Percentiles rank a stretch among this genome's conserved stretches.
phyloP scores from a whole-genome alignment of 352 stramenopile species.

The Globisporangium nodosum region DNA sequence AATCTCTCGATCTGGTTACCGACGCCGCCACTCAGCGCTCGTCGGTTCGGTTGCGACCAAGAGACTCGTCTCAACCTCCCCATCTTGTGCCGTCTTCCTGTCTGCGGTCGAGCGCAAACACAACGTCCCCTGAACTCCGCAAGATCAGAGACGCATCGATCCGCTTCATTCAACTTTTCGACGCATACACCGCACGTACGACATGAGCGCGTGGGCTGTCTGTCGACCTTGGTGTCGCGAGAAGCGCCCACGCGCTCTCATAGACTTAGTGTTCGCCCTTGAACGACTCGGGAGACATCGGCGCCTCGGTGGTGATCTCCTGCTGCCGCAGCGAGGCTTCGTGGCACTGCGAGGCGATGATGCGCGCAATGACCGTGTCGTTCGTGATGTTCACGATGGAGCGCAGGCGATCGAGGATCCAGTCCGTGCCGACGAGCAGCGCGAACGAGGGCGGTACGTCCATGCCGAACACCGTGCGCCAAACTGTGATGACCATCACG shows the following conservation, averaged over 20 bases:
- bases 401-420: constrained; percentile 63
- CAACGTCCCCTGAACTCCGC: neutral
- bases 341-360: constrained; percentile 67
- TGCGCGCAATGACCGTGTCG: constrained; percentile 68
- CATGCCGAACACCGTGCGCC: constrained; percentile 61
- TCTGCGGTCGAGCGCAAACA: no score
- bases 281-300: neutral
- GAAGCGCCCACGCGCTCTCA: neutral
- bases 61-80: no score
- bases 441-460: constrained; percentile 56
- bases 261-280: neutral
- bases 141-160: neutral
- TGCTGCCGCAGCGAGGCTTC: constrained; percentile 15
- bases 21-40: no score
- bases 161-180: no score
- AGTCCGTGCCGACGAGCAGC: constrained; percentile 65
- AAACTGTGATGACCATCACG: constrained; percentile 77
- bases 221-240: neutral
- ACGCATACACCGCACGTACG: neutral
- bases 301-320: neutral
- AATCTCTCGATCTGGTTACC: no score
- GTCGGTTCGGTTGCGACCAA: no score
- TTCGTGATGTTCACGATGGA: constrained; percentile 79
- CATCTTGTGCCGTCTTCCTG: no score
- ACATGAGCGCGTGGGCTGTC: neutral